Conservation (phyloP, 2,329 filamentous ascomycete genomes). For the Venturiaceae sp. region DNA sequence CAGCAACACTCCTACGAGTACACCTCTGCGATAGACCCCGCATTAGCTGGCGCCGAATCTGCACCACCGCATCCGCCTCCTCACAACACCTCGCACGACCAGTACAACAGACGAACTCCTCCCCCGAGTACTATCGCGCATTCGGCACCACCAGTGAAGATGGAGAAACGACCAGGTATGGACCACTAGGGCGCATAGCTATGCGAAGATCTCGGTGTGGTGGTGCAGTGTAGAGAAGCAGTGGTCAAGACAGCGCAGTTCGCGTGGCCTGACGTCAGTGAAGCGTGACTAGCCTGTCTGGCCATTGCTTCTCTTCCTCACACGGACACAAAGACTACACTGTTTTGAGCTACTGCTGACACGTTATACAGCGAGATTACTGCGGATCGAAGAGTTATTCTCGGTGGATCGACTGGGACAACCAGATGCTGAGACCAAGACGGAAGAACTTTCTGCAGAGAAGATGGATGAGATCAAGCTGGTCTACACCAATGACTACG, state of each 20-base stretch:
- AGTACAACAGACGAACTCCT: conserved; percentile 29
- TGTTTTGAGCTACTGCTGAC: neutral
- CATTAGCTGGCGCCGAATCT: conserved; percentile 1
- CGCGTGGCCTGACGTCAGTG: neutral
- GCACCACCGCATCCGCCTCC: neutral
- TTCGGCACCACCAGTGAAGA: neutral
- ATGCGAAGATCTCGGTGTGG: neutral
- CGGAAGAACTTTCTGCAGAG: neutral
- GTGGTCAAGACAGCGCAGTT: neutral
- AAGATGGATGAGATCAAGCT: conserved; percentile 53
- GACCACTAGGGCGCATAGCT: neutral
- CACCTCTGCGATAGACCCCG: conserved; percentile 6
- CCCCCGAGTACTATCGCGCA: conserved; percentile 9
- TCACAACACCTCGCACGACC: neutral
- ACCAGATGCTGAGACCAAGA: neutral
- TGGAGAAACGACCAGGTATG: conserved; percentile 6
- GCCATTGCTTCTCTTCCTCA: neutral
- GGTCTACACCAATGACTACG: conserved; percentile 69
- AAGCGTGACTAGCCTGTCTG: neutral
- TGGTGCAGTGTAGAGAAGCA: neutral
- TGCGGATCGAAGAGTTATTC: conserved; percentile 67
- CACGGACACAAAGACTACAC: neutral
- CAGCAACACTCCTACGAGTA: conserved; percentile 17
- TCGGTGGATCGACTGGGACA: conserved; percentile 17
- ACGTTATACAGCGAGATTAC: neutral